Percentiles rank a stretch among this genome's conserved stretches.
Conservation (phyloP, 1,139 yeast species). For the Taphrina sp. region DNA sequence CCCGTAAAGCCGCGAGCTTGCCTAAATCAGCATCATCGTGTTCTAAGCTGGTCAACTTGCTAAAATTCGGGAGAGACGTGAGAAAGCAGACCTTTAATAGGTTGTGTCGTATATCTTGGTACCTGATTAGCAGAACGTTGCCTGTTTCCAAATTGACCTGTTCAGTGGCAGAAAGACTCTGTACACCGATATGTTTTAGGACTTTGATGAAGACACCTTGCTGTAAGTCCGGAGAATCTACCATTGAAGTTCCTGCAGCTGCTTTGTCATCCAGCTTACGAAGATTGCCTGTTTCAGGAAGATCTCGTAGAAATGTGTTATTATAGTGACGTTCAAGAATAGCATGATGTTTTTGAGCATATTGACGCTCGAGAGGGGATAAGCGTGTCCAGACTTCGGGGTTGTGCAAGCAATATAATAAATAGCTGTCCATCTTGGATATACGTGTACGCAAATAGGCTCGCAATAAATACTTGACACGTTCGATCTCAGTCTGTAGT, state of each 20-base stretch:
- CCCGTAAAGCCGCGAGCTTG: too few relatives aligned
- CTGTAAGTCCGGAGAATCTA: constrained; percentile 70
- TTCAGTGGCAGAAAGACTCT: constrained; percentile 50
- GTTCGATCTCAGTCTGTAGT: constrained; percentile 85
- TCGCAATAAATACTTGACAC: constrained; percentile 75
- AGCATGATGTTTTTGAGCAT: constrained; percentile 54
- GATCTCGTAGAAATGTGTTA: constrained; percentile 60
- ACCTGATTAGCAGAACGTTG: constrained; percentile 77
- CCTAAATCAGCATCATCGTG: too few relatives aligned
- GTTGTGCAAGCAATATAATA: constrained; percentile 52
- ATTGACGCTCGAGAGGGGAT: constrained; percentile 35
- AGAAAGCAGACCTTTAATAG: too few relatives aligned
- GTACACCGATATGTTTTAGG: constrained; percentile 45
- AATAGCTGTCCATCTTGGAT: constrained; percentile 62
- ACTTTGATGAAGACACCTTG: constrained; percentile 75
- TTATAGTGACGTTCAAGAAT: constrained; percentile 66
- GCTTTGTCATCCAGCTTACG: constrained; percentile 73
- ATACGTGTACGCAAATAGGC: constrained; percentile 77
- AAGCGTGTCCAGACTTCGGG: constrained; percentile 24
- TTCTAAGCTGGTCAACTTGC: too few relatives aligned
- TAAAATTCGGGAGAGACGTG: too few relatives aligned
- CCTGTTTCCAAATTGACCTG: constrained; percentile 60
- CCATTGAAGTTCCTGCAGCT: constrained; percentile 70
- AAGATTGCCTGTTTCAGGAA: constrained; percentile 58
- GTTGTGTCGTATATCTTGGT: constrained; percentile 44